A percentile compares a stretch with the other conserved stretches of the same genome.
Conservation (phyloP, 352 stramenopile species). For the Phytophthora quininea region DNA sequence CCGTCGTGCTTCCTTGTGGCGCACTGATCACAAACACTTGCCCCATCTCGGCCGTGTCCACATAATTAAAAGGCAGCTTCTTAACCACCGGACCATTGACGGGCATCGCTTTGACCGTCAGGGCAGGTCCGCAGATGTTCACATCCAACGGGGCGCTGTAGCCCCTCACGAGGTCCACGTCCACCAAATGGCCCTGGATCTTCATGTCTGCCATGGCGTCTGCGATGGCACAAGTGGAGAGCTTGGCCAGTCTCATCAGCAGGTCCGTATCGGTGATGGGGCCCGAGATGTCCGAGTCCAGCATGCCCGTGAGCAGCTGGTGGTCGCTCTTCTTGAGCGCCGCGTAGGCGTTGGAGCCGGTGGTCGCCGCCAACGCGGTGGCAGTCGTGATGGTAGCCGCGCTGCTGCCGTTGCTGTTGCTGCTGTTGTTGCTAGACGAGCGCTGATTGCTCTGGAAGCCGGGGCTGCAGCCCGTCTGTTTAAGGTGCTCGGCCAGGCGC, state of each 20-base stretch:
- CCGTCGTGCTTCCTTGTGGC: conserved; percentile 50
- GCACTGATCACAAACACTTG: conserved; percentile 85
- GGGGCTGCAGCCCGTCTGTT: conserved; percentile 69
- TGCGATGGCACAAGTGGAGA: conserved; percentile 81
- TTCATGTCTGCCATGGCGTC: conserved; percentile 80
- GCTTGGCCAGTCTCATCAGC: conserved; percentile 72
- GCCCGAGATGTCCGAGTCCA: conserved; percentile 48
- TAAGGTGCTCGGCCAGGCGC: conserved; percentile 78
- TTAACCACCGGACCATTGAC: conserved; percentile 61
- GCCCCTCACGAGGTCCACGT: conserved; percentile 72
- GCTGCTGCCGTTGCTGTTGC: conserved; percentile 15
- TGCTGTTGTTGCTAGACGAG: conserved; percentile 12
- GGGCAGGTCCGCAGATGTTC: conserved; percentile 78
- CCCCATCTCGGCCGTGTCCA: conserved; percentile 75
- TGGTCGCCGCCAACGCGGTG: conserved; percentile 11
- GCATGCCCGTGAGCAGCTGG: conserved; percentile 66
- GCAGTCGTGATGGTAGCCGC: conserved; percentile 28
- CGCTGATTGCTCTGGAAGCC: conserved; percentile 87
- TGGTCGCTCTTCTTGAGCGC: conserved; percentile 57
- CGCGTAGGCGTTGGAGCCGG: conserved; percentile 6
- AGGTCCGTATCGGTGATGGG: conserved; percentile 49
- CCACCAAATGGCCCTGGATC: conserved; percentile 80
- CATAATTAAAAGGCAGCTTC: conserved; percentile 79
- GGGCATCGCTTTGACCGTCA: conserved; percentile 81
- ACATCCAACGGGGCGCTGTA: conserved; percentile 59